Evolutionary conservation across 192 early-diverging fungal species (phyloP).

Genomic region (Martensiomyces pterosporus): DNA sequence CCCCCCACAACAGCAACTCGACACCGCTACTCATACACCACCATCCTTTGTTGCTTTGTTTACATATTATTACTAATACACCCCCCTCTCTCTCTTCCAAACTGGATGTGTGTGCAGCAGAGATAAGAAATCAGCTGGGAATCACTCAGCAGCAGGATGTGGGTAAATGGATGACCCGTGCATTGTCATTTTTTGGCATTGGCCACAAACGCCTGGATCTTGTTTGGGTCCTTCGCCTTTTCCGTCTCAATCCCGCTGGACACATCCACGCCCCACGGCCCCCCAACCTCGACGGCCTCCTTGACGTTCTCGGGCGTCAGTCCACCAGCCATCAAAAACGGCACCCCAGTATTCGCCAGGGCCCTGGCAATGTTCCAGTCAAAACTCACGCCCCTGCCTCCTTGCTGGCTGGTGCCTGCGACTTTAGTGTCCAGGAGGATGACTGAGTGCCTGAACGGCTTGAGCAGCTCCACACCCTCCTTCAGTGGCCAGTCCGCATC

Average conservation of each 20-base stretch:
- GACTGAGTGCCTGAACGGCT: slow-evolving; percentile 20
- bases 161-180: too few species aligned
- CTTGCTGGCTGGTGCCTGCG: slow-evolving; percentile 55
- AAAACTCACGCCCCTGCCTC: slow-evolving; percentile 75
- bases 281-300: slow-evolving; percentile 61
- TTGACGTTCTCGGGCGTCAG: slow-evolving; percentile 78
- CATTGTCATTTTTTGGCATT: slow-evolving; percentile 30
- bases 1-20: too few species aligned
- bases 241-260: slow-evolving; percentile 88
- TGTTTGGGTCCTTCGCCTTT: slow-evolving; percentile 69
- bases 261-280: slow-evolving; percentile 89
- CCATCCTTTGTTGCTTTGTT: background rate
- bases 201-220: slow-evolving; percentile 70
- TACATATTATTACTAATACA: background rate
- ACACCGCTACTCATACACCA: background rate
- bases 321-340: slow-evolving; percentile 88
- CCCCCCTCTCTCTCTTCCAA: background rate
- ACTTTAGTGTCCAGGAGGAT: slow-evolving; percentile 66
- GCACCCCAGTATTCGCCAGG: slow-evolving; percentile 56
- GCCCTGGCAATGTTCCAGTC: slow-evolving; percentile 77
- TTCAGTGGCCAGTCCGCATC: too few species aligned
- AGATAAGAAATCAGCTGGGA: too few species aligned
- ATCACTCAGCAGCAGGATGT: too few species aligned
- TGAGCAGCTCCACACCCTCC: slow-evolving; percentile 12
- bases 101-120: too few species aligned